Evolutionary conservation across 177 flowering plant species (phyloP).

Genomic region (Tripterygium wilfordii): DNA sequence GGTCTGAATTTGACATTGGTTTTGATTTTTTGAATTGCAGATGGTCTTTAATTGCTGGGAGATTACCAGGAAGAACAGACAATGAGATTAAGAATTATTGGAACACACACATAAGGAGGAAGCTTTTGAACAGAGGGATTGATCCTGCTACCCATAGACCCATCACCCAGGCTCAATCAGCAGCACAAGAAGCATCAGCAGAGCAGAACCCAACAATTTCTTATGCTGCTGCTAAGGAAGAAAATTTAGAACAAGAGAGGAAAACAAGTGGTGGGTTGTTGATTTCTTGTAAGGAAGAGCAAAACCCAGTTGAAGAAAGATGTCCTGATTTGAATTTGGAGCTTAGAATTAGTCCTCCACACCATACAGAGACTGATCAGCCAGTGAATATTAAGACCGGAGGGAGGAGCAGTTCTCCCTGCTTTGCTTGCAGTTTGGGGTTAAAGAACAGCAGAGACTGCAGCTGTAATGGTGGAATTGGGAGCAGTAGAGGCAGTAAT

Average conservation of each 20-base stretch:
- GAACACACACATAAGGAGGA: conserved; percentile 95
- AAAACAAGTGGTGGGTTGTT: conserved; percentile 6
- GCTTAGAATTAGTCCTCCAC: conserved; percentile 85
- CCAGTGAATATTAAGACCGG: conserved; percentile 34
- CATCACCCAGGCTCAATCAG: conserved; percentile 44
- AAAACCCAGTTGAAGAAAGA: conserved; percentile 21
- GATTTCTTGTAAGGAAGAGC: conserved; percentile 20
- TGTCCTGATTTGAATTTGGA: conserved; percentile 89
- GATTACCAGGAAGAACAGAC: conserved; percentile 94
- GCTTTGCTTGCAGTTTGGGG: conserved; percentile 81
- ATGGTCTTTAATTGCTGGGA: conserved; percentile 95
- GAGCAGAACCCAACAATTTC: conserved; percentile 22
- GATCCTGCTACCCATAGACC: conserved; percentile 86
- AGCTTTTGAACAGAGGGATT: conserved; percentile 80
- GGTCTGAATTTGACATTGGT: background rate
- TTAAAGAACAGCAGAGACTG: conserved; percentile 55
- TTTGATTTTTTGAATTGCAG: conserved; percentile 24
- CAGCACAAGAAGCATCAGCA: conserved; percentile 14
- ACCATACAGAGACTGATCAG: conserved; percentile 18
- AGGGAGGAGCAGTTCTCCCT: conserved; percentile 31
- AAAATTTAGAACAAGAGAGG: conserved; percentile 7
- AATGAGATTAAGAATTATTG: conserved; percentile 98
- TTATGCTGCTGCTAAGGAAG: conserved; percentile 13
- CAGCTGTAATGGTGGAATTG: conserved; percentile 26
- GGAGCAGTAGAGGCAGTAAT: conserved; percentile 9